These are phyloP conservation scores for Wallacemonas sp. DNA, from an alignment of 208 protist species.

Conservation along the genomic window DNA sequence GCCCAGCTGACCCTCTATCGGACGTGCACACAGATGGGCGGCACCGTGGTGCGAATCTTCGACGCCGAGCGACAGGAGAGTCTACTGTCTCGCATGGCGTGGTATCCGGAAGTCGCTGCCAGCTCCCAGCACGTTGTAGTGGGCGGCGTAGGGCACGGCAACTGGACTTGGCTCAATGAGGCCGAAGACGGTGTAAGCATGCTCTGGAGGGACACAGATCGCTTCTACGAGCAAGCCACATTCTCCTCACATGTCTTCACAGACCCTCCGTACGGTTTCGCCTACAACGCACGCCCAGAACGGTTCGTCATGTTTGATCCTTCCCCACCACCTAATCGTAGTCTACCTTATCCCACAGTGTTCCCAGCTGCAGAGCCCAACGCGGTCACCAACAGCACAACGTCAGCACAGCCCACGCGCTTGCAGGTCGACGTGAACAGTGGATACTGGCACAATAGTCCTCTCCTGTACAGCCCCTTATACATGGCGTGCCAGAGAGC, in stretches of 20 bases:
- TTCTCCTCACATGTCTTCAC: background rate
- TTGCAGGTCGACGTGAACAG: background rate
- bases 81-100: background rate
- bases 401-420: background rate
- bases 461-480: background rate
- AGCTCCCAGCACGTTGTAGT: background rate
- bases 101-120: background rate
- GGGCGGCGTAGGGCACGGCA: background rate
- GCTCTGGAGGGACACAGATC: background rate
- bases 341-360: background rate
- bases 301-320: background rate
- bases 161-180: background rate
- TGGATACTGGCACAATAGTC: background rate
- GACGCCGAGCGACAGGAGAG: no score
- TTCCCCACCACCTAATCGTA: background rate
- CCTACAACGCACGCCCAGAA: no score
- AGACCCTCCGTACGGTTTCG: no score
- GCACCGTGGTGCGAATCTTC: no score
- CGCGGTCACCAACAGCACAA: background rate
- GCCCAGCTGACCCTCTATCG: no score
- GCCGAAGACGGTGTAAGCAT: background rate
- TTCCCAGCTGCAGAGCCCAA: background rate
- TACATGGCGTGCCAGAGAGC: background rate
- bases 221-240: background rate
- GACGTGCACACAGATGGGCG: no score